Base-by-base conservation (phyloP, 257 asterid species). In the Salvia miltiorrhiza region DNA sequence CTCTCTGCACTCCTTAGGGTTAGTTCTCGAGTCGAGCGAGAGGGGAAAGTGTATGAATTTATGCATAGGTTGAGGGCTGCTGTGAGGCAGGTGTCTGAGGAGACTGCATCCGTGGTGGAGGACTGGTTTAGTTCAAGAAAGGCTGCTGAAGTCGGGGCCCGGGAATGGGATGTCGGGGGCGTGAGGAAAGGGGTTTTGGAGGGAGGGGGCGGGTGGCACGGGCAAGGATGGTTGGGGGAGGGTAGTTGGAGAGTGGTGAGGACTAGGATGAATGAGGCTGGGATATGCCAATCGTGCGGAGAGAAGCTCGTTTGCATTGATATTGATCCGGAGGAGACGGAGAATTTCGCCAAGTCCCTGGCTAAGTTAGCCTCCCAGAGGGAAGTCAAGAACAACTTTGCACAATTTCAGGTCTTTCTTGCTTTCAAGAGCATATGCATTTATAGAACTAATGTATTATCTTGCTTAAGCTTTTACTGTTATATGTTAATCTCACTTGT, bases 171-270 rank as follows among this genome's bases (percentile, higher is more conserved):
- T 75, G 77, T 55, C 32, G 71, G 28, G 74, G 82, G 77, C 70
- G 99, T 94, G 79, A 87, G 73, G 76, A 83, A 75, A 77, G 96
- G 92, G 65, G 72, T 81, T 71, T 65, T 81, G 65, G 90, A 87
- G 75, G 99, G 97, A 65, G 99, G 99, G 60, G 99, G 99, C 45
- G 99, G 99, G 67, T 94, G 99, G 99, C 99, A 94, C 53, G 97
- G 99, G 23, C 95, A 83, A 57, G 99, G 99, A 48, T 94, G 99
- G 99, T 75, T 94, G 83, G 96, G 99, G 50, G 82, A 56, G 77
- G 97, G 96, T 72, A 74, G 75, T 37, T 94, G 97, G 99, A 84
- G 78, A 59, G 96, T 94, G 73, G 81, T 66, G 85, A 83, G 93
- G 76, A 86, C 90, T 9, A 73, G 52, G 43, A 85, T 94, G 82